Base-by-base conservation (phyloP, 768 basidiomycete genomes). In the Saitozyma sp. region DNA sequence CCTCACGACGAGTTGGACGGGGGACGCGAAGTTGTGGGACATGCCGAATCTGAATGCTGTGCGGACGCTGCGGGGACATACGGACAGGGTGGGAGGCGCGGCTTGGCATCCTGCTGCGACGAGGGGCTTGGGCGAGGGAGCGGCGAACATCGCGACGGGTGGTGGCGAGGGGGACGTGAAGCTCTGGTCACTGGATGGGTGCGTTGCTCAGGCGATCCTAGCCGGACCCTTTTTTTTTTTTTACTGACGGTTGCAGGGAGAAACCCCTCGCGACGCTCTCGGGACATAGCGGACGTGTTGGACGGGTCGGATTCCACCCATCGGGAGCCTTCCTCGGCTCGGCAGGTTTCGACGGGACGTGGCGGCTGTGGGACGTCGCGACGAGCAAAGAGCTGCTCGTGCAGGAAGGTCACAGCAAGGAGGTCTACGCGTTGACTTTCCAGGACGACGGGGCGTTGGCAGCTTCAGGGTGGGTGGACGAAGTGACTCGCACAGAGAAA, bases 81-180 rank as follows among this genome's bases (percentile, higher is more conserved):
- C 83, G 43, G 95, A 98, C 74, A 87, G 89, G 56, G 88, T 98
- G 38, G 92, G 96, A 54, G 96, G 96, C 17, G 88, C 97, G 50
- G 93, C 94, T 45, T 99, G 96, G 96, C 94, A 99, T 82, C 96
- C 96, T 0, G 82, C 87, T 71, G 94, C 95, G 16, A 96, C 94
- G 0, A 73, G 94, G 13, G 70, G 75, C 78, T 87, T 54, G 86
- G 88, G 77, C 77, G 83, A 58, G 80, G 85, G 75, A 82, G 86
- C 65, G 0, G 88, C 91, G 13, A 97, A 96, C 77, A 83, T 99
- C 55, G 94, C 86, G 3, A 95, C 92, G 63, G 91, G 93, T 45
- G 95, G 89, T 6, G 93, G 89, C 13, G 96, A 99, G 77, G 86
- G 86, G 54, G 86, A 83, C 66, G 85, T 98, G 54, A 86, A 91